Evolutionary conservation across 306 rosid genomes (phyloP), one percentile per base, ranked within the genome.

Genomic region (Gleditsia sinensis): DNA sequence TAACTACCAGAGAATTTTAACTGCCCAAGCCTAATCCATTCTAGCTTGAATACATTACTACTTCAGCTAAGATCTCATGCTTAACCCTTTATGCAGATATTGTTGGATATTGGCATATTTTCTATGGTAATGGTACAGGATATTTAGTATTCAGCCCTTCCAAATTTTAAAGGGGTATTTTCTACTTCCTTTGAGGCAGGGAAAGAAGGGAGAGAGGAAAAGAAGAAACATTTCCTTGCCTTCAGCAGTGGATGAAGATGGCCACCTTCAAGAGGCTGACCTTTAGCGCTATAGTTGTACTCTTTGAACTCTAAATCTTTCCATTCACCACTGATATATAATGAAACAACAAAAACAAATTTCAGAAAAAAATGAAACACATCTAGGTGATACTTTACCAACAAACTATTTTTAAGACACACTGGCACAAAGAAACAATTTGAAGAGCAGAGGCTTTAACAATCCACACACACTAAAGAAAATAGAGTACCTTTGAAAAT

Each of bases 161-260:
- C 23, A 71, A 76, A 71, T 50, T 39, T 33, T 37, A 59, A 69
- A 69, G 9, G 7, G 37, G 8, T 10, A 34, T 24, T 37, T 67
- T 27, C n/a, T 28, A 53, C 27, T 69, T 20, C 46, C 6, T 13
- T 24, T 67, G 42, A 32, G 4, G 12, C 21, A 59, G 59, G 59
- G 32, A 34, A 54, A n/a, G 63, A 68, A 39, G 62, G 46, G 42
- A 39, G 37, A 64, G n/a, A 66, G 55, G 25, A 43, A 61, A 21
- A 36, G 8, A 43, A 21, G 60, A 33, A 78, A 58, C 13, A 69
- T 74, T 7, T 78, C 16, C 91, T 86, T 86, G 69, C 98, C 99
- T 94, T 92, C 72, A 91, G 88, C 74, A 91, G 78, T 6, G 99
- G 99, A 88, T 94, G 99, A 80, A 94, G 97, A 80, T 81, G 77